Evolutionary conservation across 2,329 filamentous ascomycete species (phyloP), one percentile per base, ranked within the genome.

Genomic region (Penicillium sp.): DNA sequence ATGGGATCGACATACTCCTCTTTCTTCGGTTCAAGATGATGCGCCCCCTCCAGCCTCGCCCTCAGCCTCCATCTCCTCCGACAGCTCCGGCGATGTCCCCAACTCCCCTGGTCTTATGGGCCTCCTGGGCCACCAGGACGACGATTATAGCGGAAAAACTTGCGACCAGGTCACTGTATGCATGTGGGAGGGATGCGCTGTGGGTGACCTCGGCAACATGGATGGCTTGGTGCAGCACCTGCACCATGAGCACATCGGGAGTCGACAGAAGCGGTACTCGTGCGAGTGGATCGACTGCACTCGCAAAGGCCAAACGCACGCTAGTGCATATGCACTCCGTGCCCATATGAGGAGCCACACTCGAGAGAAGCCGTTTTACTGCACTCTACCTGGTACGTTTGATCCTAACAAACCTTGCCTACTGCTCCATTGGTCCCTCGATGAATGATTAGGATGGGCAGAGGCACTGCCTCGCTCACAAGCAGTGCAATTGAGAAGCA

Each of bases 281-380:
- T 99, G 94, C 76, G 93, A 97, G 76, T 99, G 94, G 94, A 85
- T 84, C 56, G 93, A 93, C 63, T 99, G 94, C 73, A 83, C 82
- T 51, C 80, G 92, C 58, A 97, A 96, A 77, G 91, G 92, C 56
- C 86, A 94, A 75, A 87, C 90, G 18, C 94, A 99, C 75, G 93
- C 93, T 1, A 96, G 92, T 68, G 94, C 91, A 2, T 99, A 99
- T 76, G 94, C 94, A 4, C 79, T 99, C 61, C 92, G 96, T 73
- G 94, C 94, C 9, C 94, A 99, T 70, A 96, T 99, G 92, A 83
- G 94, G 65, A 97, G 92, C 71, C 94, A 99, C 73, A 99, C 94
- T 1, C 85, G 94, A 69, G 94, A 99, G 81, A 99, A 99, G 77
- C 94, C 94, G 0, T 97, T 97, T 72, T 97, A 96, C 77, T 99